A percentile compares a stretch with the other conserved stretches of the same genome.
Evolutionary conservation across 2,329 filamentous ascomycete species (phyloP).

Genomic region (Nannizzia gypsea): DNA sequence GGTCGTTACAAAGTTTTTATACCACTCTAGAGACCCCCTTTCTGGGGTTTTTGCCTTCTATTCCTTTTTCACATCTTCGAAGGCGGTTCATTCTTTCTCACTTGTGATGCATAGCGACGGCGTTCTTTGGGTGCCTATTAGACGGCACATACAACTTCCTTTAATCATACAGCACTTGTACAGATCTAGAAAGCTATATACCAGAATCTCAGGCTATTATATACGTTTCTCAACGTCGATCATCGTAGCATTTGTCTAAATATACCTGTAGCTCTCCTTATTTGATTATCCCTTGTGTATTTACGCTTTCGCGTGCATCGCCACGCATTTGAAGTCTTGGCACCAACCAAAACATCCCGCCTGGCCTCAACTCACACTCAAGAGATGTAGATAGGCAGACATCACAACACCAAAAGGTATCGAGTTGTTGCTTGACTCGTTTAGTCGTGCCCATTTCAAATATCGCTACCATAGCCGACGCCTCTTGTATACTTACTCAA

Average conservation of each 20-base stretch:
- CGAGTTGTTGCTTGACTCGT: not conserved
- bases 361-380: not conserved
- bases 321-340: not conserved
- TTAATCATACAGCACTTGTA: not conserved
- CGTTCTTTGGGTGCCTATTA: not conserved
- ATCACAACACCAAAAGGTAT: not conserved
- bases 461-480: not conserved
- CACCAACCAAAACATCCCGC: not conserved
- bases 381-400: not conserved
- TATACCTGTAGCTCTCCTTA: not conserved
- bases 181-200: not conserved
- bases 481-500: no score
- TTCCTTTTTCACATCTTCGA: not conserved
- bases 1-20: not conserved
- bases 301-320: not conserved
- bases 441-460: not conserved
- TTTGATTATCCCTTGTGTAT: not conserved
- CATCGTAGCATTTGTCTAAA: not conserved
- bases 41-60: not conserved
- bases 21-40: not conserved
- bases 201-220: not conserved
- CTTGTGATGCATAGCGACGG: slow-evolving; percentile 7
- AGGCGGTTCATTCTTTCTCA: not conserved
- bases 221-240: not conserved
- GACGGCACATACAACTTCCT: not conserved